Percentiles rank a stretch among this genome's conserved stretches.
Conservation (phyloP, 2,329 filamentous ascomycete species). For the Ceratocystis cacaofunesta region DNA sequence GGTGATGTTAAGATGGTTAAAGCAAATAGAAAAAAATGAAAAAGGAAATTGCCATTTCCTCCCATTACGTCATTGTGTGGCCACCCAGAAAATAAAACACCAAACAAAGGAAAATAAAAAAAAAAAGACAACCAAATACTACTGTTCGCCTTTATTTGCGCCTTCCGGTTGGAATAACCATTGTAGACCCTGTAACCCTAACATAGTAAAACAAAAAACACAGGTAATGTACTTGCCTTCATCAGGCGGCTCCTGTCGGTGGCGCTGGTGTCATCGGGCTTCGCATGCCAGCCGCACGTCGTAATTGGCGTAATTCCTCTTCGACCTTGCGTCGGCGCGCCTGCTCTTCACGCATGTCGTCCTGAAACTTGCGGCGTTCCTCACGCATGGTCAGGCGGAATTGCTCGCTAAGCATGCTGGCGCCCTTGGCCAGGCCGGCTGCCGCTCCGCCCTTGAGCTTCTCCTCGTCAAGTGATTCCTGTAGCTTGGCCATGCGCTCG, state of each 20-base stretch:
- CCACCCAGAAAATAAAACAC: neutral
- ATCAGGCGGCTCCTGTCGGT: neutral
- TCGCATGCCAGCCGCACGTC: constrained; percentile 27
- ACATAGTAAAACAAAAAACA: neutral
- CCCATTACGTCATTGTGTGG: too few species aligned
- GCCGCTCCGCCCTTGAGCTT: constrained; percentile 27
- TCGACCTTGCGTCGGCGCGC: constrained; percentile 33
- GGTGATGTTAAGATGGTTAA: neutral
- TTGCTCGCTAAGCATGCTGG: constrained; percentile 40
- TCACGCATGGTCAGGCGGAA: constrained; percentile 41
- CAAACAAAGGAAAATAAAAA: constrained; percentile 2
- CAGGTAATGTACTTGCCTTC: too few species aligned
- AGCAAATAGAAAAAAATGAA: neutral
- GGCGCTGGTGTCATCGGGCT: constrained; percentile 29
- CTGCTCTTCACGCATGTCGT: constrained; percentile 39
- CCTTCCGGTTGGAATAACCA: neutral
- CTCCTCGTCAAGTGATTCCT: constrained; percentile 39
- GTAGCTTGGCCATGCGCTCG: constrained; percentile 28
- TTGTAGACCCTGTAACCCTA: neutral
- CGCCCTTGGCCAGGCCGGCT: constrained; percentile 28
- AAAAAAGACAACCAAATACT: neutral
- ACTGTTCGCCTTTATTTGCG: neutral
- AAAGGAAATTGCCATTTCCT: too few species aligned
- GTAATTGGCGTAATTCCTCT: constrained; percentile 34
- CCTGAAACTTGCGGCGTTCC: constrained; percentile 42